Base-by-base conservation (phyloP, 208 protist species). In the Cochliopodium minus region DNA sequence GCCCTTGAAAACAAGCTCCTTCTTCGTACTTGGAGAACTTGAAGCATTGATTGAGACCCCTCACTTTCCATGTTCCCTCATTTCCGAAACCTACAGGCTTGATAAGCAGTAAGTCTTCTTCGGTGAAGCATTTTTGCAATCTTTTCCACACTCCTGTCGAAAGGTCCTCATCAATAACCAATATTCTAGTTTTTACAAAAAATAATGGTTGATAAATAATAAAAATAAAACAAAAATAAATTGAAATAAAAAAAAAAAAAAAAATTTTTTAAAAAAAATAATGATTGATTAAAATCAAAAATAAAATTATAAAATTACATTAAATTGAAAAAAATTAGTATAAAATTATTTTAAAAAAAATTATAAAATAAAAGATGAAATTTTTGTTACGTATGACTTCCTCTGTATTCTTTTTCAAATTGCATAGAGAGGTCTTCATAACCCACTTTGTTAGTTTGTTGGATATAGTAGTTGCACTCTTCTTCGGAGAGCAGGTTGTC, bases 81-180 rank as follows among this genome's bases (percentile, higher is more conserved):
- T 48, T 50, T 46, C 49, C 63, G 29, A 67, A 67, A 35, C 63
- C 63, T 58, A 51, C 62, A 20, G 63, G 63, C 52, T 36, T 57
- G 4, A 67, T 20, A 26, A 25, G n/a, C 13, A 49, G 32, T 5
- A 65, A 26, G 17, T 65, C 52, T 10, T 17, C 7, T 6, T 2
- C 4, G 35, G 4, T 43, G 33, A 48, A 47, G 9, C 38, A 42
- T 15, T 54, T 7, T 36, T 60, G 1, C 13, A 66, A 34, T 53
- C 54, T 40, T 13, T 43, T 56, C 62, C 62, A 66, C 13, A 66
- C 29, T 23, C 28, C 2, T 7, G 28, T 10, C 28, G 62, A 45
- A 43, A 60, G 23, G 10, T 20, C 5, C 22, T 48, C 53, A 17
- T 43, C 26, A 32, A 26, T 61, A 55, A n/a, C 38, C 34, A 36